Evolutionary conservation across 352 stramenopile genomes (phyloP), one percentile per base, ranked within the genome.

Genomic region (Pythium pyrilobum): DNA sequence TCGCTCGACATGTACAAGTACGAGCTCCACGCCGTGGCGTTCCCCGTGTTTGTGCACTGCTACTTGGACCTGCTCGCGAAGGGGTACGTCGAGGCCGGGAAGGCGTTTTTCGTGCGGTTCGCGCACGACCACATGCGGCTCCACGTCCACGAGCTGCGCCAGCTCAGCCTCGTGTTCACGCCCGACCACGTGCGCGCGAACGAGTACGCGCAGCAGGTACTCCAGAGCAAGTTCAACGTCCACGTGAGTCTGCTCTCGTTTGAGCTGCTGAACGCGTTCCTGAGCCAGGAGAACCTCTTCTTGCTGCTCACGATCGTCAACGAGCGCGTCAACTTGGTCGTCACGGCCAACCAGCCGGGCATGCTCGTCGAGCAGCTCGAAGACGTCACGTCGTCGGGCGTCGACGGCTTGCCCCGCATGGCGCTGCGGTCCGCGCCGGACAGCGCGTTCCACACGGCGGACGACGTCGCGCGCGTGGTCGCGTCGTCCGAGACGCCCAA

Each of bases 1-100:
- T 87, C 83, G 56, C 62, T 93, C 12, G 83, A 93, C 47, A 87
- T 90, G 79, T 90, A 90, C 63, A 87, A 87, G 49, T 87, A 81
- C 60, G 83, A 93, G 59, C 62, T 93, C 39, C 81, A 93, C 51
- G 77, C 73, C 0, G 72, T 93, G 37, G 66, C 76, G 28, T 93
- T 87, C 29, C 83, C 83, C 31, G 59, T 93, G 46, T 93, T 90
- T 50, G 79, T 89, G 40, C 83, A 92, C 66, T 89, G 77, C 59
- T 92, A 83, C 56, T 57, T 93, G 32, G 83, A 93, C 50, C 62
- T 93, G 23, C 52, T 91, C n/a, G 55, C 67, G 4, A 90, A 90
- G 43, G 83, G 81, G 0, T 87, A 72, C 21, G 37, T 58, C 4
- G 67, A 83, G 4, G 57, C 69, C 9, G 83, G 71, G 9, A 72